Base-by-base conservation (phyloP, 169 alveolate genomes). In the Plasmodium adleri region DNA sequence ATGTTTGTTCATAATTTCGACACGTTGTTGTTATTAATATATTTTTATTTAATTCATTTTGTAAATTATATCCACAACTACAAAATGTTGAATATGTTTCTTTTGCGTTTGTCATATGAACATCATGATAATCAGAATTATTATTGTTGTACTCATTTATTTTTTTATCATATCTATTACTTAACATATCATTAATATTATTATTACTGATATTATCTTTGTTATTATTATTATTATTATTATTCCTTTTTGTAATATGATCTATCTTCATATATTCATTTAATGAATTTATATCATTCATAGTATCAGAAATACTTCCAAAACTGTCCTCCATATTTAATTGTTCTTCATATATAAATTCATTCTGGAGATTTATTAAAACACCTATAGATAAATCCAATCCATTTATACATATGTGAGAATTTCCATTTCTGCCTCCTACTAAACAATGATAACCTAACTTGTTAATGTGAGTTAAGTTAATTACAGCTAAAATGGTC, bases 21-120 rank as follows among this genome's bases (percentile, higher is more conserved):
- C 90, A 80, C 17, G 68, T 80, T 12, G 74, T 80, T 80, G 90
- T 68, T 66, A 80, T 13, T 67, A 80, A 71, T 17, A 80, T 80
- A 28, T 66, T 50, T 62, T 80, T 43, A 17, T 80, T 50, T 71
- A 62, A 47, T 20, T 5, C 39, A 20, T 62, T 49, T 28, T 52
- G 47, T 17, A 80, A 49, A 10, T 59, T 43, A 60, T 80, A 80
- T 12, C 90, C 90, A 43, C 73, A 80, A 59, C 52, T 39, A 49
- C 70, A 24, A 49, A 80, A 80, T 39, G 67, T 68, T 49, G 20
- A 54, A 72, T 80, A 67, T n/a, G 7, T 1, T 32, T 63, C 49
- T 7, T 58, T 76, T 5, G 8, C 15, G 1, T 28, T 39, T 39
- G 24, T 24, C 64, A 13, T 12, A 58, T 32, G 12, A 17, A 9